Base-by-base conservation (phyloP, 1,284 basidiomycete genomes). In the Anthracocystis walkeri region DNA sequence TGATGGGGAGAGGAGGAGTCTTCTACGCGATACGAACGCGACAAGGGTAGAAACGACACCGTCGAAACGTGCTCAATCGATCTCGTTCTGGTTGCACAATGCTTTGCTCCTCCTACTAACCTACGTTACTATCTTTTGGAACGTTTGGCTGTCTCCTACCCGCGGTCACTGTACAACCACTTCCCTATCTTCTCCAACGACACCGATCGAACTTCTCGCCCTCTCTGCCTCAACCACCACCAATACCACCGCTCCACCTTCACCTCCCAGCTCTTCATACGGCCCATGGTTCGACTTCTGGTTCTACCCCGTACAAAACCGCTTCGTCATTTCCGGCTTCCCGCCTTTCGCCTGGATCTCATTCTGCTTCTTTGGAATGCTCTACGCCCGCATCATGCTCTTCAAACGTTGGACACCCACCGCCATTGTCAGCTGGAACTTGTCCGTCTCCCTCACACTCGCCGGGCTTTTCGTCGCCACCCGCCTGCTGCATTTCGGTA, bases 261-360 rank as follows among this genome's bases (percentile, higher is more conserved):
- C 49, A 11, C 40, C 57, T 12, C 41, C 54, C 11, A 27, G 48
- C 25, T 67, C 65, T 5, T 41, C n/a, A 18, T 41, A 52, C 21
- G 72, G 72, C 18, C 12, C 69, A 1, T 73, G 69, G 65, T 72
- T 76, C 74, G 65, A 73, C 49, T 76, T 76, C 41, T 73, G 65
- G 69, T 76, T 76, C 69, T 72, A 58, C 33, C 64, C 65, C 25
- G 56, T 72, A 4, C 54, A 65, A 21, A 76, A 56, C 42, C 5
- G 10, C 2, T 29, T 29, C 18, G 63, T 81, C 55, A 59, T 80
- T 51, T 78, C 75, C 4, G 77, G 64, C 16, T 81, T 81, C 46
- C 79, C 79, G 3, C 79, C 78, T 8, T 50, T 80, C n/a, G 79
- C 53, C 16, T 81, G 79, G 79, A 38, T 78, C 53, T 67, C 65